Percentiles rank a stretch among this genome's conserved stretches.
Conservation (phyloP, 306 rosid species). For the Arachis hypogaea region DNA sequence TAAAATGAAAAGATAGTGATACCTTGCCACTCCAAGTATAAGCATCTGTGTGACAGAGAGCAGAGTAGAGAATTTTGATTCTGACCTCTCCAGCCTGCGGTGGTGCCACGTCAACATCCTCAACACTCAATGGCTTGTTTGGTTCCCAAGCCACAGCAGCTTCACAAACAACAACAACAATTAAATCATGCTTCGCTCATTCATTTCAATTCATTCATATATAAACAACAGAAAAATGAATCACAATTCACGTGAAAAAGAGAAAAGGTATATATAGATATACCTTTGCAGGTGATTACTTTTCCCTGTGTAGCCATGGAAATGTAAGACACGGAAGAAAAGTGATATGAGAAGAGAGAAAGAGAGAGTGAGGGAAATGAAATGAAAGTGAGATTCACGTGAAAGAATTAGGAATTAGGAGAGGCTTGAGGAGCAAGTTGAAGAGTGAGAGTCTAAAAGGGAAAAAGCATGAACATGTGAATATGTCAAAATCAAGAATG, state of each 20-base stretch:
- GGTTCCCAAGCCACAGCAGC: slow-evolving; percentile 99
- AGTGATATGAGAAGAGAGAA: too few species aligned
- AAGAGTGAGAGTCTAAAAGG: too few species aligned
- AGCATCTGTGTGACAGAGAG: slow-evolving; percentile 93
- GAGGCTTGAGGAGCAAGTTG: too few species aligned
- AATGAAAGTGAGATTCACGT: too few species aligned
- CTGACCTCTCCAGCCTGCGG: slow-evolving; percentile 91
- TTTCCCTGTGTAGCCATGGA: slow-evolving; percentile 89
- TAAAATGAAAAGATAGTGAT: neutral
- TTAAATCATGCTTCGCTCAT: neutral
- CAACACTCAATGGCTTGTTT: slow-evolving; percentile 77
- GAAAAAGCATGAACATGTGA: neutral
- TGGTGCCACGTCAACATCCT: slow-evolving; percentile 91
- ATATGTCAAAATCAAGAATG: neutral
- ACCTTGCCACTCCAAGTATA: slow-evolving; percentile 99
- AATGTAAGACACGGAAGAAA: neutral
- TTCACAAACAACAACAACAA: slow-evolving; percentile 21
- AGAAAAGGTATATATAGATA: neutral
- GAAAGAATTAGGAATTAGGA: too few species aligned
- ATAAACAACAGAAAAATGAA: neutral
- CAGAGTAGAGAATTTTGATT: slow-evolving; percentile 76
- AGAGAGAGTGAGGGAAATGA: too few species aligned
- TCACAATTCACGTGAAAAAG: neutral
- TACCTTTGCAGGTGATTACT: slow-evolving; percentile 96
- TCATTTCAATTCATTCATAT: neutral